A percentile compares a stretch with the other conserved stretches of the same genome.
These are phyloP conservation scores for Albatrellus sp. DNA, from an alignment of 1,284 basidiomycete genomes.

Conservation along the genomic window DNA sequence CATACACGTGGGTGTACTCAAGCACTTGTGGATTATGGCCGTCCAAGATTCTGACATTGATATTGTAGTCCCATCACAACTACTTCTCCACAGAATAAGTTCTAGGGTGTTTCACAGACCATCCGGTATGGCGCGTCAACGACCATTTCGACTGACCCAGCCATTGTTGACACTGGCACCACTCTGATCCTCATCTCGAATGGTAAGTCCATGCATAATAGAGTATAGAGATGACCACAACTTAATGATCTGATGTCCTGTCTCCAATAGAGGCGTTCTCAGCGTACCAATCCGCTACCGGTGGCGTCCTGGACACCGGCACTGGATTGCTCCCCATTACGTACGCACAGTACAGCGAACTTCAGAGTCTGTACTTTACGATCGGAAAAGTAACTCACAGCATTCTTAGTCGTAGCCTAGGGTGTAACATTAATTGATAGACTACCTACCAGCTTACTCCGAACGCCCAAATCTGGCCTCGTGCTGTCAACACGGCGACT, in stretches of 20 bases:
- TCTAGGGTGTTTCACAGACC: conserved; percentile 53
- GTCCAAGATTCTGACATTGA: neutral
- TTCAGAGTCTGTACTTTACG: conserved; percentile 30
- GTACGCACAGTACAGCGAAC: conserved; percentile 20
- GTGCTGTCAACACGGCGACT: conserved; percentile 26
- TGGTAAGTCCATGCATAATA: conserved; percentile 7
- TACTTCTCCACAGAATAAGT: conserved; percentile 33
- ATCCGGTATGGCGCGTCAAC: conserved; percentile 36
- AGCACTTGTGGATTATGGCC: neutral
- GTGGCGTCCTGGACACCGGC: conserved; percentile 21
- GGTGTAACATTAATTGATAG: conserved; percentile 10
- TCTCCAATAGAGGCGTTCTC: conserved; percentile 18
- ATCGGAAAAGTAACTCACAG: conserved; percentile 22
- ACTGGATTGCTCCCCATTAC: conserved; percentile 30
- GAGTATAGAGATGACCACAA: neutral
- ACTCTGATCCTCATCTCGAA: conserved; percentile 26
- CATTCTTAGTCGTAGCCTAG: neutral
- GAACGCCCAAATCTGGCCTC: conserved; percentile 40
- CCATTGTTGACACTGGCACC: conserved; percentile 52
- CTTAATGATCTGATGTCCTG: neutral
- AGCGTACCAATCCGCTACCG: conserved; percentile 23
- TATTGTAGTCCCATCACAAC: conserved; percentile 29
- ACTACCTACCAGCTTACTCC: conserved; percentile 26
- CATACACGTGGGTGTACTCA: conserved; percentile 26
- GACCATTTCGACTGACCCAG: conserved; percentile 32